Percentiles rank a stretch among this genome's conserved stretches.
Evolutionary conservation across 2,329 filamentous ascomycete species (phyloP).

Genomic region (Calycina marina): DNA sequence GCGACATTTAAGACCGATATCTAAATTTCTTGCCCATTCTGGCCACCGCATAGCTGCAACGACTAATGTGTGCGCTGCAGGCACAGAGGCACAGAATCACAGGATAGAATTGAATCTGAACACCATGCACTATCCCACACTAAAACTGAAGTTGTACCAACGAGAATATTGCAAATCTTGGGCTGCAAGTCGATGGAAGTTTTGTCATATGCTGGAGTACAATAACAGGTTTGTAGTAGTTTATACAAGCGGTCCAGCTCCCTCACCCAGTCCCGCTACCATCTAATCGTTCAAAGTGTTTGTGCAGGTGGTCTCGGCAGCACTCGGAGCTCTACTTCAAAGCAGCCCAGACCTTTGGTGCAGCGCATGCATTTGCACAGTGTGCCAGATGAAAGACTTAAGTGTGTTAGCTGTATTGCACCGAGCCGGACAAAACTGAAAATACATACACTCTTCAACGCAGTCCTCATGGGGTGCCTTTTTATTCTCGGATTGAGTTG

Average conservation of each 20-base stretch:
- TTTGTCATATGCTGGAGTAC: constrained; percentile 16
- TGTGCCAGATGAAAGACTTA: constrained; percentile 98
- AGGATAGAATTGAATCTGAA: no score
- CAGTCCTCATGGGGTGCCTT: constrained; percentile 80
- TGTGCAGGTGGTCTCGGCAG: constrained; percentile 2
- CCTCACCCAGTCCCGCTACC: constrained; percentile 3
- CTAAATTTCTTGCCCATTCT: no score
- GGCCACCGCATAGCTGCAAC: no score
- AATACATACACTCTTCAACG: constrained; percentile 88
- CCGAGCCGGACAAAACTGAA: neutral
- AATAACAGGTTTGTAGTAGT: constrained; percentile 14
- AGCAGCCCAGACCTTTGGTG: constrained; percentile 85
- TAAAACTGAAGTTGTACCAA: no score
- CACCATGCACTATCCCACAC: no score
- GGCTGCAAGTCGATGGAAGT: no score
- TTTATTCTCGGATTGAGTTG: constrained; percentile 46
- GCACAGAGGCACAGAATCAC: no score
- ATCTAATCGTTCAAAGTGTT: constrained; percentile 11
- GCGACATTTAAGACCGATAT: no score
- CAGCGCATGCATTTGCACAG: constrained; percentile 85
- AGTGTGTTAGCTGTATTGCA: neutral
- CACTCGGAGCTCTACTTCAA: constrained; percentile 57
- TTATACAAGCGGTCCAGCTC: constrained; percentile 14
- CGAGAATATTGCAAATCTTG: no score
- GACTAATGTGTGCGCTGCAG: no score